Evolutionary conservation across 2,329 filamentous ascomycete genomes (phyloP), one percentile per base, ranked within the genome.

Genomic region (Simplicillium aogashimaense): DNA sequence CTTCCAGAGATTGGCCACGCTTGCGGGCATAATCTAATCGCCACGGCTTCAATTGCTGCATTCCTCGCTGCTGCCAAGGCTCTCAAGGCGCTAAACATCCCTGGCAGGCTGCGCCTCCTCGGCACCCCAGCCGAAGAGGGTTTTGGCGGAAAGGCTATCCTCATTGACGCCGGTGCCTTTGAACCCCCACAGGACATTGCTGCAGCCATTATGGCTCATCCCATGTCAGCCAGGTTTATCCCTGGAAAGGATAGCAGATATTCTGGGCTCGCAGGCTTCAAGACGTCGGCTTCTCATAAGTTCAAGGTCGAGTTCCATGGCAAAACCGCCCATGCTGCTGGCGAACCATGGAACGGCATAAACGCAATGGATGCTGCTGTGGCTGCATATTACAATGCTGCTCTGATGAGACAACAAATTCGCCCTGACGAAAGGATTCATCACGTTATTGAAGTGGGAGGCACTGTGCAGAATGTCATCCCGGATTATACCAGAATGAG

Each of bases 341-440:
- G 65, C 1, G 69, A 63, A 25, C 74, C 74, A 0, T 78, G 72
- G 73, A 60, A 72, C 5, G 74, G 74, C 1, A 61, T 73, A 48
- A 78, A 78, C 49, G 74, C 74, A 0, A 63, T 78, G 2, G 74
- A 79, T 50, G 74, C 72, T 1, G 48, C 75, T 16, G 57, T 78
- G 3, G 58, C 63, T 1, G 66, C 59, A 6, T 71, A 70, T 49
- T 65, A 63, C 37, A 58, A 57, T 34, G 51, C 78, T 6, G 64
- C 69, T 0, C 59, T 71, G 6, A 60, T 78, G 29, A 65, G 74
- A 3, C 74, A 78, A 55, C 74, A 78, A 54, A 66, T 69, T 5
- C 60, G 65, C 53, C 70, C 73, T 0, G 66, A 66, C 10, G 67
- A 71, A 45, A 56, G 67, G 33, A 62, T 70, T 46, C 53, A 74